Evolutionary conservation across 306 rosid species (phyloP), one percentile per base, ranked within the genome.

Genomic region (Inga laurina): DNA sequence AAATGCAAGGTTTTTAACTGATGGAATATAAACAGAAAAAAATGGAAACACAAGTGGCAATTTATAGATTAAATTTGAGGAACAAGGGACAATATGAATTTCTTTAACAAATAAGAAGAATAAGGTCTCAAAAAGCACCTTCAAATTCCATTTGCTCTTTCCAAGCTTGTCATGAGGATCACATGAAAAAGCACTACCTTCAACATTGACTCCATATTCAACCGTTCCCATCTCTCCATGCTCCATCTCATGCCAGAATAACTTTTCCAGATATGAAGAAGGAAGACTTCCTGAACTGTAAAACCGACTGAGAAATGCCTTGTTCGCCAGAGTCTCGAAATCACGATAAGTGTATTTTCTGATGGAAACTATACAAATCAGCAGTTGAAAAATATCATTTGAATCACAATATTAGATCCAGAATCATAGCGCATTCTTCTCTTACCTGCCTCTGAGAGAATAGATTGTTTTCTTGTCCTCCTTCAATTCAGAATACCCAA

Each of bases 141-240:
- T 82, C 77, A 87, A 54, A 77, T 87, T 84, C 90, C 90, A 87
- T 59, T 78, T 87, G 84, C 86, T 68, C 75, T 37, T 87, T 27
- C 74, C 90, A 13, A 84, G 88, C 68, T 62, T 80, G 77, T 87
- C 88, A 72, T 73, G 1, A 72, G 88, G 85, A 59, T 88, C 87
- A 79, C 78, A 68, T 74, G 90, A 87, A 37, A 87, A 87, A 76
- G 84, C 88, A 82, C 88, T 84, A n/a, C 86, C 86, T 46, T 87
- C 86, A 43, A 87, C 37, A 79, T 84, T 84, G 74, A 87, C 82
- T 81, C 88, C 90, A 75, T 87, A 84, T 44, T 87, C 86, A 51
- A 81, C 84, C 2, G 84, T 84, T 49, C 79, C 75, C 35, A 35
- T 82, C 72, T 78, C 59, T 71, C 84, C 82, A 51, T 18, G 56